Evolutionary conservation across 176 grass and related monocot genomes (phyloP).

Genomic region (Puccinellia tenuiflora): DNA sequence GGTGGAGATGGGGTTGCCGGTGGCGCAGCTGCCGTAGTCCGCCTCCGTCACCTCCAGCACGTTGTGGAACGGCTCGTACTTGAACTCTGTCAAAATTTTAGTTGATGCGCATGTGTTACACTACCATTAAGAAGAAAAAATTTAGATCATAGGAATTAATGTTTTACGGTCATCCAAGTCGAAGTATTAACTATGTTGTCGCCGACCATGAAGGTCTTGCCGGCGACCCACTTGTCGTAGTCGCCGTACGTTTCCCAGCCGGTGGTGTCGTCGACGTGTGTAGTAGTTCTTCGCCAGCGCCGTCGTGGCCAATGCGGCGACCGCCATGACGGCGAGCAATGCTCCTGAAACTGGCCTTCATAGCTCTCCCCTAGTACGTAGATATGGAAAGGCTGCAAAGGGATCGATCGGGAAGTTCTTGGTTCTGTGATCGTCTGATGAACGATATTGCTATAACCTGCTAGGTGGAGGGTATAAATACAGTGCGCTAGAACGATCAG

Average conservation of each 20-base stretch:
- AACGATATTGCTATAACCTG: background rate
- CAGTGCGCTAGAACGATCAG: background rate
- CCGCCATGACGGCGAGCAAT: constrained; percentile 17
- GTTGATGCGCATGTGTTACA: background rate
- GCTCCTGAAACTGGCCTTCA: constrained; percentile 17
- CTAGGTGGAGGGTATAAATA: background rate
- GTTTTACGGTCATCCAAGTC: background rate
- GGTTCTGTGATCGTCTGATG: background rate
- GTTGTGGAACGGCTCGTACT: constrained; percentile 53
- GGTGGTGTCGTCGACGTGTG: constrained; percentile 32
- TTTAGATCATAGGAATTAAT: background rate
- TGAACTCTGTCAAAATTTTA: constrained; percentile 37
- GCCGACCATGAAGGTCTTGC: constrained; percentile 46
- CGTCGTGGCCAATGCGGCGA: constrained; percentile 22
- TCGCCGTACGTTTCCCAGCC: constrained; percentile 60
- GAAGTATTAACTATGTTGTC: constrained; percentile 50
- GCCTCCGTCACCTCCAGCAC: constrained; percentile 53
- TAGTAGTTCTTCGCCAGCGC: constrained; percentile 35
- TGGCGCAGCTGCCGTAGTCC: constrained; percentile 44
- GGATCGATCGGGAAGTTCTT: background rate
- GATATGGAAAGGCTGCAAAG: background rate
- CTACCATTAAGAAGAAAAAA: background rate
- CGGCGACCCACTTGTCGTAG: constrained; percentile 40
- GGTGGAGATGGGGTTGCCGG: constrained; percentile 7
- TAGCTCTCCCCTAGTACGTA: background rate